phyloP scores from a whole-genome alignment of 2,329 filamentous ascomycete species.

The Fusarium bactridioides region DNA sequence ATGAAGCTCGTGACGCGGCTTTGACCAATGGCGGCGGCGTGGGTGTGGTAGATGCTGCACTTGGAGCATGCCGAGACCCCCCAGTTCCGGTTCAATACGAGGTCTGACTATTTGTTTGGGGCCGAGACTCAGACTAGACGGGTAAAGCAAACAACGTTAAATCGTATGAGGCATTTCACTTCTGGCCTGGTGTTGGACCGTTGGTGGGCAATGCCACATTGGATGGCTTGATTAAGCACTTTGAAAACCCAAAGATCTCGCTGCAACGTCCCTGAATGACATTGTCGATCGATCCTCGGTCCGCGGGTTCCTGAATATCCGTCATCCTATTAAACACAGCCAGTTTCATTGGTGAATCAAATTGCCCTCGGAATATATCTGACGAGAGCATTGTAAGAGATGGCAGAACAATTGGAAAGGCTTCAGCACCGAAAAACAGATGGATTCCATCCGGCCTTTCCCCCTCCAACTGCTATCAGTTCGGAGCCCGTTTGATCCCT shows the following conservation, averaged over 20 bases:
- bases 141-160: neutral
- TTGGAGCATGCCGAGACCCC: slow-evolving; percentile 29
- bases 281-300: slow-evolving; percentile 7
- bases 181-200: neutral
- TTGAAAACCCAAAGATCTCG: slow-evolving; percentile 13
- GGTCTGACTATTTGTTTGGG: neutral
- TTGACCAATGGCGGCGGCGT: slow-evolving; percentile 19
- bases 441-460: neutral
- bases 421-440: neutral
- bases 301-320: slow-evolving; percentile 6
- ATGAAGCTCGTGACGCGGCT: slow-evolving; percentile 35
- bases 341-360: neutral
- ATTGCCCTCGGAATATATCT: neutral
- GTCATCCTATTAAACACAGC: neutral
- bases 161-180: slow-evolving; percentile 13
- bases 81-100: slow-evolving; percentile 29
- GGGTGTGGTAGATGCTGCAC: slow-evolving; percentile 28
- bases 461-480: neutral
- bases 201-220: neutral
- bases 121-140: slow-evolving; percentile 6
- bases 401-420: neutral
- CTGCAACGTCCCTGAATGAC: slow-evolving; percentile 14
- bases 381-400: neutral
- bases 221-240: slow-evolving; percentile 4
- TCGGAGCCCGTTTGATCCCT: neutral